A percentile compares a stretch with the other conserved stretches of the same genome.
Evolutionary conservation across 2,329 filamentous ascomycete species (phyloP).

Genomic region (Aspergillus niger): DNA sequence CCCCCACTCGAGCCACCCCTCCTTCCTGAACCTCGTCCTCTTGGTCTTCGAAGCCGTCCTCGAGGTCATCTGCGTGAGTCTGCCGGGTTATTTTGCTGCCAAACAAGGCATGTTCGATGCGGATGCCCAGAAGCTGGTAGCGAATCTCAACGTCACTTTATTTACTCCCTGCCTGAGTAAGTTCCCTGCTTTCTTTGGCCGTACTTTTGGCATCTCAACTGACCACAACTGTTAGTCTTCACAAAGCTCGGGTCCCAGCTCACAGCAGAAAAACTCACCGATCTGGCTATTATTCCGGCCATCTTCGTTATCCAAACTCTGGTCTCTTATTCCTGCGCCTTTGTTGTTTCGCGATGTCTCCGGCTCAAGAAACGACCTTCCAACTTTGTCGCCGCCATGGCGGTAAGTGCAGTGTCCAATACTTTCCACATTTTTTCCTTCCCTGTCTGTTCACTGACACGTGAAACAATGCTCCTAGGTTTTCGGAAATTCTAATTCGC

Average conservation of each 20-base stretch:
- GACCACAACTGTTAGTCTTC: constrained; percentile 65
- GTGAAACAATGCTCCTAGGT: constrained; percentile 52
- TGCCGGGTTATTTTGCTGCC: constrained; percentile 92
- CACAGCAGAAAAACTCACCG: constrained; percentile 83
- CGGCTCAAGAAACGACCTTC: constrained; percentile 80
- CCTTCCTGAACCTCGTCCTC: constrained; percentile 64
- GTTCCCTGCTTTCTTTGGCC: constrained; percentile 32
- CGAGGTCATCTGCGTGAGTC: constrained; percentile 90
- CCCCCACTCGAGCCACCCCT: constrained; percentile 48
- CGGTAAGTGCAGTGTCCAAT: constrained; percentile 50
- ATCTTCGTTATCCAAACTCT: constrained; percentile 88
- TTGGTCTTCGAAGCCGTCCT: constrained; percentile 94
- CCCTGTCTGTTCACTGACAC: not conserved
- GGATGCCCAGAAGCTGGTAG: constrained; percentile 93
- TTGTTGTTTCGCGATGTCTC: constrained; percentile 71
- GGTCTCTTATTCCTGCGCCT: constrained; percentile 79
- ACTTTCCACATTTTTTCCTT: not conserved
- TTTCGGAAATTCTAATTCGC: constrained; percentile 97
- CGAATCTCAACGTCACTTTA: constrained; percentile 92
- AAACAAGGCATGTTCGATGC: constrained; percentile 90
- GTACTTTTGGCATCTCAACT: not conserved
- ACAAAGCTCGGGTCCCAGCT: constrained; percentile 95
- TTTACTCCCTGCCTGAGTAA: constrained; percentile 96
- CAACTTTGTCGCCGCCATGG: constrained; percentile 98
- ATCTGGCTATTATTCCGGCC: constrained; percentile 90